Percentiles rank a stretch among this genome's conserved stretches.
These are phyloP conservation scores for Diplocarpon rosae DNA, from an alignment of 2,329 filamentous ascomycete species.

Conservation along the genomic window DNA sequence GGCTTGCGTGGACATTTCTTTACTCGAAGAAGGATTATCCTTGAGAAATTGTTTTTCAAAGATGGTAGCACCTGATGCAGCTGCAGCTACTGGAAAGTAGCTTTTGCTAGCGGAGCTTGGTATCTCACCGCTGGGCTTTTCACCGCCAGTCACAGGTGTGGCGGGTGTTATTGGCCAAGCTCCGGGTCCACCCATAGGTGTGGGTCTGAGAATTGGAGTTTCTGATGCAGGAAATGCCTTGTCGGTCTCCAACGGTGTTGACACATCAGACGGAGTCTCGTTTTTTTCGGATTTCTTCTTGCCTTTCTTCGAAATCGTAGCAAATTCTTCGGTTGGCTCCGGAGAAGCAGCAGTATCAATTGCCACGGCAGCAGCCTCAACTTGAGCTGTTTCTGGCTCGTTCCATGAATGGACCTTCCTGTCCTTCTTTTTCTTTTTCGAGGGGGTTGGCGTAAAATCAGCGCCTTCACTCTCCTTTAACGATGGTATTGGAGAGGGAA, in stretches of 20 bases:
- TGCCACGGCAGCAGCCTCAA: background rate
- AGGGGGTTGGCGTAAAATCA: background rate
- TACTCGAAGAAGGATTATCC: conserved; percentile 1
- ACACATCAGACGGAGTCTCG: conserved; percentile 3
- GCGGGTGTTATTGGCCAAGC: conserved; percentile 16
- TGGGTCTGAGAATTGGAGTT: conserved; percentile 6
- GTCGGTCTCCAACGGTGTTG: conserved; percentile 1
- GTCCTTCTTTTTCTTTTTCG: conserved; percentile 8
- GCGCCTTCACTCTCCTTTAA: background rate
- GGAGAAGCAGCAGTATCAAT: background rate
- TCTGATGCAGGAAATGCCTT: conserved; percentile 4
- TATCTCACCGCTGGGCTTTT: conserved; percentile 5
- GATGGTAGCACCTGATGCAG: conserved; percentile 9
- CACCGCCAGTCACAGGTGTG: conserved; percentile 9
- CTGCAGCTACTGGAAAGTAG: conserved; percentile 13
- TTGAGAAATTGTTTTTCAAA: conserved; percentile 2
- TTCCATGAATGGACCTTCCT: conserved; percentile 2
- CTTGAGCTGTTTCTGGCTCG: background rate
- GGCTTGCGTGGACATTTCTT: conserved; percentile 2
- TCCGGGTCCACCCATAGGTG: conserved; percentile 18
- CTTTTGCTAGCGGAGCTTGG: conserved; percentile 8
- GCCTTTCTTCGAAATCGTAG: conserved; percentile 5
- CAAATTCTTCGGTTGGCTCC: conserved; percentile 4
- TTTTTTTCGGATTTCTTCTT: conserved; percentile 7
- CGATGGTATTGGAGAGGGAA: background rate